A percentile compares a stretch with the other conserved stretches of the same genome.
Conservation (phyloP, 768 basidiomycete species). For the Stropharia rugosoannulata region DNA sequence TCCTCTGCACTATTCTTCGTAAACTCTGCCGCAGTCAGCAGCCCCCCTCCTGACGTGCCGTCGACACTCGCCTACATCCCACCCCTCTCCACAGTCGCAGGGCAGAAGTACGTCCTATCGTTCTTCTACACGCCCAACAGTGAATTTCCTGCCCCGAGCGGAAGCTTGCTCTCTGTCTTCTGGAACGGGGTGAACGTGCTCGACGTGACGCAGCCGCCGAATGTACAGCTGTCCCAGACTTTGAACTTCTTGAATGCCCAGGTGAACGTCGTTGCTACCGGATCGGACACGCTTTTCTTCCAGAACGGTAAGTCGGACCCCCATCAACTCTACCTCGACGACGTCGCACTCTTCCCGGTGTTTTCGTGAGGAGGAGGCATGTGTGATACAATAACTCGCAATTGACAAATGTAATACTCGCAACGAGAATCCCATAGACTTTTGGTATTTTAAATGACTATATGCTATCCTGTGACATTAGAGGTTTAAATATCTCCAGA, state of each 20-base stretch:
- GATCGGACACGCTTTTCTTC: constrained; percentile 6
- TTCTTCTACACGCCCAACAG: constrained; percentile 11
- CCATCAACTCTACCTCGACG: constrained; percentile 6
- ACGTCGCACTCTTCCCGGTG: constrained; percentile 2
- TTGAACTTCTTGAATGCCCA: not conserved
- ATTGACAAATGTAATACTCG: not conserved
- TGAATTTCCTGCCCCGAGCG: not conserved
- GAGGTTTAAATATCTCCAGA: not conserved
- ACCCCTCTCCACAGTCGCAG: constrained; percentile 6
- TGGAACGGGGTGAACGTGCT: constrained; percentile 11
- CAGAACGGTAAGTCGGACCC: constrained; percentile 2
- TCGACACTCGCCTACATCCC: constrained; percentile 8
- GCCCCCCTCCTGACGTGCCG: constrained; percentile 1
- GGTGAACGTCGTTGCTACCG: constrained; percentile 2
- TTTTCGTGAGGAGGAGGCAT: not conserved
- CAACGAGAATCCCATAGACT: too few relatives aligned
- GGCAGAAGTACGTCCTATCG: constrained; percentile 12
- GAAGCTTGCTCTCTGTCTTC: constrained; percentile 2
- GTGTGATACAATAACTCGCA: not conserved
- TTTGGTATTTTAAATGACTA: too few relatives aligned
- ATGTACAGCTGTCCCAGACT: too few relatives aligned
- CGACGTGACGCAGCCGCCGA: not conserved
- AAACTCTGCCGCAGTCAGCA: not conserved
- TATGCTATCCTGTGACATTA: too few relatives aligned
- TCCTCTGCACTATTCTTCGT: constrained; percentile 2